Evolutionary conservation across 2,329 filamentous ascomycete genomes (phyloP).

Genomic region (Penicillium palitans): DNA sequence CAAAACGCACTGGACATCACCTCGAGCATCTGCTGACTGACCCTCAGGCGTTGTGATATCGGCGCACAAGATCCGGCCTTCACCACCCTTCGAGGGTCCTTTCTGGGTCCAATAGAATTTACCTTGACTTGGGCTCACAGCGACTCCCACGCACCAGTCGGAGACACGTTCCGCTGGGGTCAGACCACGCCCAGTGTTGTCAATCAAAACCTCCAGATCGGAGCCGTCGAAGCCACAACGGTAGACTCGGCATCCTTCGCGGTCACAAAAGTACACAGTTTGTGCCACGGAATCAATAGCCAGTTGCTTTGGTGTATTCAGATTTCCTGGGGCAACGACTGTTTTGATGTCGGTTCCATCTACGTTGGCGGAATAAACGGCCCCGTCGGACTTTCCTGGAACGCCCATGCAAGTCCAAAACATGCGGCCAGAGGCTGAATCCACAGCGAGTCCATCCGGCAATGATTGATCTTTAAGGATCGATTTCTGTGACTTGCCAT

Average conservation of each 20-base stretch:
- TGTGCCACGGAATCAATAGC: constrained; percentile 28
- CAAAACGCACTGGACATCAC: constrained; percentile 49
- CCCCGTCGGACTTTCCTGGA: constrained; percentile 43
- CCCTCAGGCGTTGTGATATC: constrained; percentile 43
- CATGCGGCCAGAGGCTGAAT: constrained; percentile 23
- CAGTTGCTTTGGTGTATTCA: constrained; percentile 54
- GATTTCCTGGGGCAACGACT: constrained; percentile 45
- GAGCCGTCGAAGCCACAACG: constrained; percentile 41
- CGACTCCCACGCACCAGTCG: constrained; percentile 59
- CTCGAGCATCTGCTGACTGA: constrained; percentile 34
- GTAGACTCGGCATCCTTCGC: constrained; percentile 44
- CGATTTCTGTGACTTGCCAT: constrained; percentile 2
- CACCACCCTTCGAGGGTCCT: constrained; percentile 52
- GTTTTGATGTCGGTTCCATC: constrained; percentile 50
- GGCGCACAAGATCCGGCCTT: constrained; percentile 58
- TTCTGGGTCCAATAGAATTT: constrained; percentile 64
- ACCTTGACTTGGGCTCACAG: constrained; percentile 45
- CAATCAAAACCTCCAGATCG: constrained; percentile 23
- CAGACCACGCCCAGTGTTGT: constrained; percentile 36
- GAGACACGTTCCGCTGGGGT: constrained; percentile 30
- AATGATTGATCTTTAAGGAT: constrained; percentile 26
- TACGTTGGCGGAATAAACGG: constrained; percentile 47
- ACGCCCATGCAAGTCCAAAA: constrained; percentile 57
- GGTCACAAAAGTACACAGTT: constrained; percentile 46
- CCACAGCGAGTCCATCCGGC: constrained; percentile 49